These are phyloP conservation scores for Auricularia heimuer DNA, from an alignment of 768 basidiomycete genomes.

Conservation along the genomic window DNA sequence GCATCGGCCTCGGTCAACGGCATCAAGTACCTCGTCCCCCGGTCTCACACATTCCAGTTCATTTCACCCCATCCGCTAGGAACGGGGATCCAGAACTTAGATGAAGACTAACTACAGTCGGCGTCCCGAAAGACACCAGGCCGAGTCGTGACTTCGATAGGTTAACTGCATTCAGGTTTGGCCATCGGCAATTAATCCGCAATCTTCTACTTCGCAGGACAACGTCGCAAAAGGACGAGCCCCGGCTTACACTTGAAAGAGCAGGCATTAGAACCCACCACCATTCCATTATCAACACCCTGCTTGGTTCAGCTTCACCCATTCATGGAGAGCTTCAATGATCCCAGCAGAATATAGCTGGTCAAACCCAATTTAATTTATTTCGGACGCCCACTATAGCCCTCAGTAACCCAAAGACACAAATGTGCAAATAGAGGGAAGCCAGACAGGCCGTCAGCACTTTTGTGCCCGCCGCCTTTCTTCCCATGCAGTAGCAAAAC, in stretches of 20 bases:
- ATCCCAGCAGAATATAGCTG: too few relatives aligned
- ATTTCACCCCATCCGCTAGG: constrained; percentile 20
- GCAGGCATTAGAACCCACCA: too few relatives aligned
- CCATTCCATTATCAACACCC: too few relatives aligned
- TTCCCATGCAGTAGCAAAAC: too few relatives aligned
- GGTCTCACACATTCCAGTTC: constrained; percentile 35
- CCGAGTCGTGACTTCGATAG: constrained; percentile 25
- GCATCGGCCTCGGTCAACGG: constrained; percentile 12
- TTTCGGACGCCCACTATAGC: too few relatives aligned
- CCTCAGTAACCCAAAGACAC: too few relatives aligned
- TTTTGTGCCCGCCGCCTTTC: too few relatives aligned
- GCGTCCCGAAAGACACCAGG: constrained; percentile 13
- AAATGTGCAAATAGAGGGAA: too few relatives aligned
- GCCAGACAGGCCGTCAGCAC: too few relatives aligned
- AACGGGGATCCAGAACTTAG: constrained; percentile 23
- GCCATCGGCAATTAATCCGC: constrained; percentile 32
- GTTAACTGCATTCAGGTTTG: constrained; percentile 24
- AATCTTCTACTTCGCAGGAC: constrained; percentile 13
- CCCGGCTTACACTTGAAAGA: constrained; percentile 6
- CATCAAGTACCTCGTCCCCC: constrained; percentile 29
- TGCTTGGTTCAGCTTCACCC: too few relatives aligned
- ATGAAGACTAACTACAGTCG: constrained; percentile 24
- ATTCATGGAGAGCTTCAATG: too few relatives aligned
- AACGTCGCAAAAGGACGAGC: not conserved
- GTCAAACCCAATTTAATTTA: too few relatives aligned